Base-by-base conservation (phyloP, 495 filamentous ascomycete genomes). In the Xylaria telfairii region DNA sequence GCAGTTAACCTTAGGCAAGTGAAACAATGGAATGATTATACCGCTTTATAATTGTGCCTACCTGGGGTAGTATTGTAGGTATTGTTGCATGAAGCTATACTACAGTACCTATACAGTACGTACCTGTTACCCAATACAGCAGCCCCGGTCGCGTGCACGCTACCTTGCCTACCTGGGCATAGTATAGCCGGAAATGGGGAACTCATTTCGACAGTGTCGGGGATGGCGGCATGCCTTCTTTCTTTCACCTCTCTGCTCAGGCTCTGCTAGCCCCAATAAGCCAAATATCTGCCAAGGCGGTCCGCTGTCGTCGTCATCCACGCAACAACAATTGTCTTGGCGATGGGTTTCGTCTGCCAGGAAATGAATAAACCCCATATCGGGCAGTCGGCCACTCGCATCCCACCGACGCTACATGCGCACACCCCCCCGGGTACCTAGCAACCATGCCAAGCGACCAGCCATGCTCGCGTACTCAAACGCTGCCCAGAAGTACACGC, bases 271-370 rank as follows among this genome's bases (percentile, higher is more conserved):
- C 8, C 3, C 39, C 28, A 28, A n/a, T n/a, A n/a, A 34, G 54
- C 17, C 30, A 2, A 4, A 59, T 13, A 1, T 7, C 24, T 42
- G 37, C 59, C 59, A 42, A 62, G 59, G 28, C 56, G 17, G 17
- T 42, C 59, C 32, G 37, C 34, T 26, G 37, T 21, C 7, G 34
- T 62, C 59, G 59, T 62, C 59, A 62, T 42, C 37, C 59, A 42
- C 37, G 59, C 59, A n/a, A 62, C 59, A 41, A 28, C 56, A 59
- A 34, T 59, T 59, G 28, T 37, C 56, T 59, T 59, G 56, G 56
- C 56, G 32, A 59, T 37, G 56, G 32, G 32, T 62, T 62, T 24
- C 42, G 37, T 62, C 37, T 62, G 59, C 21, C 17, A 62, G 34
- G 59, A 62, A 62, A 62, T 62, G 37, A 28, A 41, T 9, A 41